Evolutionary conservation across 768 basidiomycete genomes (phyloP).

Genomic region (Coprinellus aureogranulatus): DNA sequence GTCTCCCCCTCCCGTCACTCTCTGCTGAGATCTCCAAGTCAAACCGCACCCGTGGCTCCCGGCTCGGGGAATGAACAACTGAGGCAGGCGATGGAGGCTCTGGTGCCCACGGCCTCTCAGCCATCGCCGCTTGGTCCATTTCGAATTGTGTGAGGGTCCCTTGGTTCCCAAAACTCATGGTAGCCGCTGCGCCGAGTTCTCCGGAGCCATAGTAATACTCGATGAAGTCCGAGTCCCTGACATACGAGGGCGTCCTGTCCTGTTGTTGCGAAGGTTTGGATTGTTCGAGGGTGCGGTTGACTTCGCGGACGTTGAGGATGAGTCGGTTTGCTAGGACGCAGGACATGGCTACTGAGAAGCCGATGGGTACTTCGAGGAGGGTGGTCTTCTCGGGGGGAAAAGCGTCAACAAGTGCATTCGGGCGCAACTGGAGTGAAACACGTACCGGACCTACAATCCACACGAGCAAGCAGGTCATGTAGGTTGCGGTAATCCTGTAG

Average conservation of each 20-base stretch:
- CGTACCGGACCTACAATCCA: constrained; percentile 37
- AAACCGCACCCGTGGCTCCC: too few species aligned
- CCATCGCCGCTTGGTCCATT: constrained; percentile 16
- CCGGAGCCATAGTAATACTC: constrained; percentile 7
- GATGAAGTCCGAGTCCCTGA: constrained; percentile 5
- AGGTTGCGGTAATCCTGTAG: constrained; percentile 58
- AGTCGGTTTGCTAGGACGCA: constrained; percentile 58
- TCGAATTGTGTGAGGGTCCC: constrained; percentile 21
- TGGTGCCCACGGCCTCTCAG: neutral
- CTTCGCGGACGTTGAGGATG: constrained; percentile 51
- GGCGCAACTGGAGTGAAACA: constrained; percentile 1
- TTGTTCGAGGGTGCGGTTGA: constrained; percentile 28
- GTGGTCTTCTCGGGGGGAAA: constrained; percentile 22
- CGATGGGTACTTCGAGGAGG: constrained; percentile 53
- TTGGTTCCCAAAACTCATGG: constrained; percentile 10
- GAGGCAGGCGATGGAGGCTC: neutral
- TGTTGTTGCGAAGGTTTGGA: neutral
- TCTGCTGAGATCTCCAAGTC: too few species aligned
- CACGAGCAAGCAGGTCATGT: constrained; percentile 47
- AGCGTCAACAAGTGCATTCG: neutral
- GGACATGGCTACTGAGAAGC: constrained; percentile 57
- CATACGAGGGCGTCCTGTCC: neutral
- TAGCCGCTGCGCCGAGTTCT: neutral
- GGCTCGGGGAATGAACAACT: too few species aligned
- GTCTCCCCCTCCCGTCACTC: too few species aligned